A percentile compares a stretch with the other conserved stretches of the same genome.
Conservation (phyloP, 345 rosid species). For the Punica granatum region DNA sequence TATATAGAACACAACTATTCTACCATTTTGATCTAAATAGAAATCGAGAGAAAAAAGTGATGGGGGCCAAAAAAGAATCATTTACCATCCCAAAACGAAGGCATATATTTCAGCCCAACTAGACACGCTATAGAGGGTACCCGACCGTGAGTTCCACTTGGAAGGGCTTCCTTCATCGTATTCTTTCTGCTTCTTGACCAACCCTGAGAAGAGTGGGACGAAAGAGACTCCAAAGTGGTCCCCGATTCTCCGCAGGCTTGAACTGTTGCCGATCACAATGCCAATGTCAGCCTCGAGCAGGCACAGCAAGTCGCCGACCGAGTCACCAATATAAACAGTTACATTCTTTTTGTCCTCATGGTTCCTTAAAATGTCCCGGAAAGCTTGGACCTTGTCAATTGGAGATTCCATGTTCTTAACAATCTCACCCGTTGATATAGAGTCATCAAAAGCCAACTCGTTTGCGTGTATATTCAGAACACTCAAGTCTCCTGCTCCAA, state of each 20-base stretch:
- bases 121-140: conserved; percentile 72
- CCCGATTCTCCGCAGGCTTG: conserved; percentile 81
- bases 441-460: conserved; percentile 58
- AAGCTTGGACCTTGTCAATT: conserved; percentile 60
- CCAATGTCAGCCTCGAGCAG: conserved; percentile 90
- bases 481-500: conserved; percentile 50
- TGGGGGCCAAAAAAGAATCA: not conserved
- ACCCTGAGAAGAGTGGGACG: conserved; percentile 59
- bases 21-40: conserved; percentile 13
- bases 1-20: conserved; percentile 13
- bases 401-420: conserved; percentile 66
- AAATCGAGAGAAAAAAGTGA: conserved; percentile 1
- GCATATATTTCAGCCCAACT: conserved; percentile 95
- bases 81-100: conserved; percentile 76
- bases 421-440: conserved; percentile 76
- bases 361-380: conserved; percentile 29
- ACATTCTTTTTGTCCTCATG: conserved; percentile 28
- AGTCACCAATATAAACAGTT: conserved; percentile 80
- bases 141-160: conserved; percentile 64
- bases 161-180: conserved; percentile 32
- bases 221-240: conserved; percentile 72
- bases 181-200: conserved; percentile 69
- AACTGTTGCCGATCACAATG: conserved; percentile 72
- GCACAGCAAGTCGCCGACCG: conserved; percentile 90
- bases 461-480: conserved; percentile 64